phyloP scores from a whole-genome alignment of 2,329 filamentous ascomycete genomes.

The Leptosphaerulina australis region DNA sequence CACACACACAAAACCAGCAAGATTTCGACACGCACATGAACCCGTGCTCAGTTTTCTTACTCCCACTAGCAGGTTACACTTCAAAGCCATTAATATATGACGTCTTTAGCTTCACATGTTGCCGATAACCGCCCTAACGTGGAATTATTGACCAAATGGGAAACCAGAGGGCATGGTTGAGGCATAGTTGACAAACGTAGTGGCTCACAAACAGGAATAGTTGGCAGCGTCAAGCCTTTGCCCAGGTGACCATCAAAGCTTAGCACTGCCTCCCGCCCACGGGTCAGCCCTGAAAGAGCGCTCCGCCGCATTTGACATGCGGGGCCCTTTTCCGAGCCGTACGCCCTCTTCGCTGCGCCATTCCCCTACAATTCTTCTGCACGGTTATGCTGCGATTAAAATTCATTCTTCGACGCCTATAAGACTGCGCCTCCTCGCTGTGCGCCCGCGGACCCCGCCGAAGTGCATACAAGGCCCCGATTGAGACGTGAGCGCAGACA shows the following conservation, averaged over 20 bases:
- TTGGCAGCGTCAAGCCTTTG: conserved; percentile 11
- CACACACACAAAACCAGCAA: neutral
- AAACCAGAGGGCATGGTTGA: neutral
- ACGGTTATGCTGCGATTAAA: neutral
- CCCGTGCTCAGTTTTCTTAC: neutral
- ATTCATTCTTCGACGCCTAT: neutral
- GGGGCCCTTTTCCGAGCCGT: conserved; percentile 2
- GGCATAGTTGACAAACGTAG: neutral
- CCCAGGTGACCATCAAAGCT: conserved; percentile 14
- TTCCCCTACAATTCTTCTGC: neutral
- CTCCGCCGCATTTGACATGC: conserved; percentile 8
- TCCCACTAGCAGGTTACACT: neutral
- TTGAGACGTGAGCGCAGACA: conserved; percentile 1
- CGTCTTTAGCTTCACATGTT: neutral
- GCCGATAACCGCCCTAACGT: conserved; percentile 1
- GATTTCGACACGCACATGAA: neutral
- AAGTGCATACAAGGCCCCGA: neutral
- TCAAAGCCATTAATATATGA: conserved; percentile 1
- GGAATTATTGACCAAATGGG: neutral
- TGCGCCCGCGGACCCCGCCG: neutral
- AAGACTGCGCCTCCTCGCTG: neutral
- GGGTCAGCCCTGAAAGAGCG: neutral
- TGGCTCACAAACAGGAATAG: neutral
- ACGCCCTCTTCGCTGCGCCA: neutral
- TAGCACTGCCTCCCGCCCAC: conserved; percentile 1